Conservation (phyloP, 345 rosid genomes). For the Reutealis trisperma region DNA sequence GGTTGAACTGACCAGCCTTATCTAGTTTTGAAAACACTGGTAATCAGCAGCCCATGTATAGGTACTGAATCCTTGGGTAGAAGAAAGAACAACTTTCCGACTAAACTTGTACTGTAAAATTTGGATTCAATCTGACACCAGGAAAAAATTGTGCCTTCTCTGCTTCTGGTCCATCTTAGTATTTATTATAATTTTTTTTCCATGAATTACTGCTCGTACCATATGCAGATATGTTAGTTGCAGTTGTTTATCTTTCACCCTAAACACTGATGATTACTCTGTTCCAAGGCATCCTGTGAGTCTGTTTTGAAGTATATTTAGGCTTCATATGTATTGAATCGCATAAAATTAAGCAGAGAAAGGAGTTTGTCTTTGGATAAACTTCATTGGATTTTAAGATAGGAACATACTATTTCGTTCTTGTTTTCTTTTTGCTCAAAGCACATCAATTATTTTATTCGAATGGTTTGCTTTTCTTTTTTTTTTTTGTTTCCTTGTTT, state of each 20-base stretch:
- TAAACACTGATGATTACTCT: not conserved
- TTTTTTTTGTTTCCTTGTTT: not conserved
- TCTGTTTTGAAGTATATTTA: not conserved
- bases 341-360: not conserved
- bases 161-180: not conserved
- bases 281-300: not conserved
- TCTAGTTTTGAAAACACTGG: not conserved
- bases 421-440: not conserved
- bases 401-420: not conserved
- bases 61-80: not conserved
- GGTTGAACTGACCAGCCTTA: too few species aligned
- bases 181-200: not conserved
- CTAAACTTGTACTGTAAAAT: not conserved
- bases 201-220: not conserved
- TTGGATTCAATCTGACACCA: not conserved
- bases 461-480: not conserved
- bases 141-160: not conserved
- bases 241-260: not conserved
- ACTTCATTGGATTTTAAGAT: not conserved
- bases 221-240: not conserved
- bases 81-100: not conserved
- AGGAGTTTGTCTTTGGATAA: not conserved
- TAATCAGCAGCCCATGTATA: not conserved
- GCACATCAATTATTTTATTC: not conserved
- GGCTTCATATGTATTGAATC: not conserved